Evolutionary conservation across 352 stramenopile genomes (phyloP).

Genomic region (Phytophthora kernoviae): DNA sequence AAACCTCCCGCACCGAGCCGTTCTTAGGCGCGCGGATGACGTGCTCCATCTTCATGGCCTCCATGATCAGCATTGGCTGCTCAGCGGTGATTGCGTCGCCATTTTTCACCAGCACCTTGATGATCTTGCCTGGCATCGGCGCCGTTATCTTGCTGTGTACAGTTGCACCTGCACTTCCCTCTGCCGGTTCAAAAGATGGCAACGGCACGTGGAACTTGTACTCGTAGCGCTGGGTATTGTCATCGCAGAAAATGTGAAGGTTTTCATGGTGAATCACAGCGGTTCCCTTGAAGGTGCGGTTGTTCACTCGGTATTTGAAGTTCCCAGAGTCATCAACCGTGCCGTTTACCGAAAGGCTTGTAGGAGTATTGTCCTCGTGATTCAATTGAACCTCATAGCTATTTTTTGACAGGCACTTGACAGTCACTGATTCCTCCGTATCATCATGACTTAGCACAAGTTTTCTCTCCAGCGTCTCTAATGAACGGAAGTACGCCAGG

Average conservation of each 20-base stretch:
- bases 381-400: constrained; percentile 49
- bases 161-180: constrained; percentile 21
- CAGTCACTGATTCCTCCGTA: constrained; percentile 38
- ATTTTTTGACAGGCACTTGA: constrained; percentile 47
- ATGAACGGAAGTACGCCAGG: constrained; percentile 63
- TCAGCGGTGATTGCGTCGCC: constrained; percentile 89
- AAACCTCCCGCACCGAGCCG: constrained; percentile 73
- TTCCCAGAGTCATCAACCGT: constrained; percentile 48
- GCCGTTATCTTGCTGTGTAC: constrained; percentile 72
- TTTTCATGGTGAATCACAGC: constrained; percentile 70
- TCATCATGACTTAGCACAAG: constrained; percentile 59
- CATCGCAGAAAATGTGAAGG: constrained; percentile 79
- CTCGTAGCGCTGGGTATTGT: constrained; percentile 72
- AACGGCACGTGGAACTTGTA: constrained; percentile 85
- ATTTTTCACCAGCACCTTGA: constrained; percentile 88
- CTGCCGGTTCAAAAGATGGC: constrained; percentile 45
- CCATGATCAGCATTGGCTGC: constrained; percentile 94
- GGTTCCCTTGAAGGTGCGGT: constrained; percentile 69
- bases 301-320: constrained; percentile 72
- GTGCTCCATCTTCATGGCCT: constrained; percentile 99
- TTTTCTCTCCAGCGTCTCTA: constrained; percentile 56
- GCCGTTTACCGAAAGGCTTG: constrained; percentile 36
- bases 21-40: constrained; percentile 76
- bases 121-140: constrained; percentile 96
- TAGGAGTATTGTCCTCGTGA: constrained; percentile 18